Evolutionary conservation across 140 eudicot species (phyloP), one percentile per base, ranked within the genome.

Genomic region (Oenanthe javanica): DNA sequence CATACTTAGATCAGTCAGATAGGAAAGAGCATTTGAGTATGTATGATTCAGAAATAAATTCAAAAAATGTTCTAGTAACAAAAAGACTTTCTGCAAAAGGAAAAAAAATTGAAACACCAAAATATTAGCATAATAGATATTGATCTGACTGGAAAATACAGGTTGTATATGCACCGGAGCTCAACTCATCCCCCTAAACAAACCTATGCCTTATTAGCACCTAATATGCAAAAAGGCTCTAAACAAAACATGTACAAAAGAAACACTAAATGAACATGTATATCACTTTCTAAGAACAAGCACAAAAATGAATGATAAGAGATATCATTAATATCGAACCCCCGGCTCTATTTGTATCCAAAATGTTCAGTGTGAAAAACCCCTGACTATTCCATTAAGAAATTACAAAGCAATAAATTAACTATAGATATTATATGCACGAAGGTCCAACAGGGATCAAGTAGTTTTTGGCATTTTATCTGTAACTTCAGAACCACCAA

Each of bases 1-100:
- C 66, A 82, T 45, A 69, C 61, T 36, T 25, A 81, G 25, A 48
- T 42, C 63, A 13, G 9, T 47, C 78, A 75, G 48, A 31, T 47
- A 72, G 55, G 15, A 69, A 83, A 70, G 78, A 75, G 51, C 38
- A 23, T 75, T 7, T 42, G 10, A 40, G 31, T 9, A 9, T 50
- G 18, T 23, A 57, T 42, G 77, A 11, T 50, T 40, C 13, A 50
- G 10, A 6, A 15, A 81, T 50, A 69, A 61, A 49, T 69, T 81
- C 36, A 23, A 49, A 63, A n/a, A n/a, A n/a, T 21, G 9, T 21
- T 25, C 23, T 63, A 21, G 7, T 25, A 63, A n/a, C 14, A 31
- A 63, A 12, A 1, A 64, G 15, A 8, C 0, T 9, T 23, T 1
- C 9, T 11, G 67, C 67, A 59, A 59, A 59, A 59, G 19, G 31